Base-by-base conservation (phyloP, 192 early-diverging fungal species). In the Backusella liffmaniae region DNA sequence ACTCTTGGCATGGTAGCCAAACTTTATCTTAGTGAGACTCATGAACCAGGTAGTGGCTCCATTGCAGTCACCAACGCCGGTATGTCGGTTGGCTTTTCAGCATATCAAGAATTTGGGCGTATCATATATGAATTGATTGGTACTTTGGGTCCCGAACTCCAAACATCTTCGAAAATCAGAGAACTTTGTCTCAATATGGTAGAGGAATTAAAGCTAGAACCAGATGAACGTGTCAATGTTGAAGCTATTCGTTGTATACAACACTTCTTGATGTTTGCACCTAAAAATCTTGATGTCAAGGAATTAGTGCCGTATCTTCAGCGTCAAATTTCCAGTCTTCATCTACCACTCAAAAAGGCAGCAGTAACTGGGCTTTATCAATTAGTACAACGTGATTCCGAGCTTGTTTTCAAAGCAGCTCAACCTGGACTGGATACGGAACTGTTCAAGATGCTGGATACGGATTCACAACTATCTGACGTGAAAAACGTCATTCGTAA, bases 61-160 rank as follows among this genome's bases (percentile, higher is more conserved):
- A 89, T 91, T 59, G 91, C 86, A 4, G 90, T 91, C 0, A 80
- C 84, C 8, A 91, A 89, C n/a, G 83, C 85, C 8, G 90, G 90
- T 10, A 86, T 90, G 66, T 84, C 86, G 0, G 73, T 87, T 16
- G 87, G 87, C 7, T 88, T 91, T 23, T 89, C 91, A 13, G 88
- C 91, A 23, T 85, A 91, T 32, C 78, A 85, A 56, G 91, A 94
- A 69, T 83, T 99, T 53, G 98, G 96, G 1, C 90, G 89, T 35
- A 92, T 99, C n/a, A 88, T 98, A 56, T 91, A 95, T 74, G 94
- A 94, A 5, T 77, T 98, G 42, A 85, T 98, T 70, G 93, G 94
- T 18, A 96, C 95, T 0, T 77, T 98, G 36, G 98, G 98, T 0
- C 98, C 98, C 0, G 97, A 99, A 78, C 82, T 99, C 46, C 91